These are phyloP conservation scores for Alliaria petiolata DNA, from an alignment of 345 rosid genomes.

Conservation along the genomic window DNA sequence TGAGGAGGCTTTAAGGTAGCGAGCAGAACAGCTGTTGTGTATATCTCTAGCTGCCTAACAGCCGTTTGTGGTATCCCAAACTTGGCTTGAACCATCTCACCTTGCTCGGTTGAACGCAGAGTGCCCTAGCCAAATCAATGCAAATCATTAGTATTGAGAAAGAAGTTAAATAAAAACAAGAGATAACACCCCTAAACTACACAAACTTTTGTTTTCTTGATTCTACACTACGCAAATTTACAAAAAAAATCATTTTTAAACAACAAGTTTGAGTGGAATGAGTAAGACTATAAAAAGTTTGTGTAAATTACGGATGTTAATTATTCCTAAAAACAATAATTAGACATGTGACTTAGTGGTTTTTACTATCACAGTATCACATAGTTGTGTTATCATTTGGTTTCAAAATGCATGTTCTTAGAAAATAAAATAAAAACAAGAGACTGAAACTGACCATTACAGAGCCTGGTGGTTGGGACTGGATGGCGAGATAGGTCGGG, in stretches of 20 bases:
- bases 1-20: slow-evolving; percentile 83
- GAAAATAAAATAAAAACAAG: neutral
- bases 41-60: slow-evolving; percentile 88
- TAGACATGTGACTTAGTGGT: neutral
- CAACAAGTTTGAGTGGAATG: too few species aligned
- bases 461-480: slow-evolving; percentile 98
- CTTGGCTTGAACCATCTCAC: slow-evolving; percentile 99
- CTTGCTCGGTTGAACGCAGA: slow-evolving; percentile 95
- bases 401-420: neutral
- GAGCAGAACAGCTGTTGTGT: slow-evolving; percentile 92
- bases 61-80: slow-evolving; percentile 93
- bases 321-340: neutral
- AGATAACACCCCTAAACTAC: too few species aligned
- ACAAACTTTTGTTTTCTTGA: too few species aligned
- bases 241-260: too few species aligned
- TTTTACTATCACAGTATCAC: too few species aligned
- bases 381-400: neutral
- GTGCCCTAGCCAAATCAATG: slow-evolving; percentile 55
- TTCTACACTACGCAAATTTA: too few species aligned
- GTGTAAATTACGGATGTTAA: too few species aligned
- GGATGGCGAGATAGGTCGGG: slow-evolving; percentile 94
- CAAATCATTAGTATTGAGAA: neutral
- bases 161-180: neutral
- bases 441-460: slow-evolving; percentile 65
- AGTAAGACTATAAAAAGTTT: too few species aligned